Percentiles rank a stretch among this genome's conserved stretches.
phyloP scores from a whole-genome alignment of 129 eudicot genomes.

The Rutidosis leptorrhynchoides region DNA sequence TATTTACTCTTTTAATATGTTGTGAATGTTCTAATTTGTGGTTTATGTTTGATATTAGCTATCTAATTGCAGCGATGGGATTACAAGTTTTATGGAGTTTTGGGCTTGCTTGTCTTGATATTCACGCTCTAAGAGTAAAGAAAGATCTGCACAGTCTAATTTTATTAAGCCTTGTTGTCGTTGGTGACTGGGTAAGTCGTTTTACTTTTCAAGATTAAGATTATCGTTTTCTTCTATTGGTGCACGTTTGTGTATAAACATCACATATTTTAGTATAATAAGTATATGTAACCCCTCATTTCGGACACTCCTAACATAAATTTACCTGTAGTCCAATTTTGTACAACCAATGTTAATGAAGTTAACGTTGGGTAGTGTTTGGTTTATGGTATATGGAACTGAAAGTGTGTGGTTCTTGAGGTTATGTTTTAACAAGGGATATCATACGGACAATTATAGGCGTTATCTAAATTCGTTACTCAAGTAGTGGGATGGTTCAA shows the following conservation, averaged over 20 bases:
- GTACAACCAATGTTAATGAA: neutral
- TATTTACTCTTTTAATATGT: neutral
- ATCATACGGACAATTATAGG: neutral
- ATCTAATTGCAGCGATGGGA: constrained; percentile 83
- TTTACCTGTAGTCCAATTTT: neutral
- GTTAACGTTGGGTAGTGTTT: neutral
- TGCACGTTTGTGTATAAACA: no score
- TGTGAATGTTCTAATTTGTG: constrained; percentile 24
- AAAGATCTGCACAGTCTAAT: constrained; percentile 51
- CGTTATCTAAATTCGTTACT: neutral
- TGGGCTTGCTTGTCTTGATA: constrained; percentile 75
- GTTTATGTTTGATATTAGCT: constrained; percentile 48
- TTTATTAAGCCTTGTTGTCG: constrained; percentile 55
- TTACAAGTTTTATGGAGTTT: constrained; percentile 79
- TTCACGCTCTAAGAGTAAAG: constrained; percentile 59
- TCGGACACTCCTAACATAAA: neutral
- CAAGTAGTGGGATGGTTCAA: neutral
- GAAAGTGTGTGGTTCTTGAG: neutral
- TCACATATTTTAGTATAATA: neutral
- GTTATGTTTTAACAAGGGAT: neutral
- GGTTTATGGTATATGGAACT: neutral
- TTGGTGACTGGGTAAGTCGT: constrained; percentile 80
- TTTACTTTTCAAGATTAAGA: constrained; percentile 10
- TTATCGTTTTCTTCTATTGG: neutral
- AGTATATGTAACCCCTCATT: neutral